Conservation (phyloP, 805 yeast species). For the Wickerhamomyces rabaulensis region DNA sequence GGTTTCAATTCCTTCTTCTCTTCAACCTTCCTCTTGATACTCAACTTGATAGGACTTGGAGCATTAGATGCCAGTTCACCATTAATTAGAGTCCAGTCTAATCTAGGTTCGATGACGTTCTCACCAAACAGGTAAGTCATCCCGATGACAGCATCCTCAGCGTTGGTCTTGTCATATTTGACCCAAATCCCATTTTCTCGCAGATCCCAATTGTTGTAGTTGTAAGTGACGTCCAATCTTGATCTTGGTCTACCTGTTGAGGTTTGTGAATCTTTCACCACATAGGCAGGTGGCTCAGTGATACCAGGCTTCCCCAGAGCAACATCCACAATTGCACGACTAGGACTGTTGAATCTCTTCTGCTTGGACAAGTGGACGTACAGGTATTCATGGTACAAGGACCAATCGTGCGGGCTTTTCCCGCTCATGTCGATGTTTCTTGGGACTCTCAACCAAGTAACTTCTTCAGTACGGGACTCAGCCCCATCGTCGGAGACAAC, state of each 20-base stretch:
- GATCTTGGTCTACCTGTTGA: conserved; percentile 23
- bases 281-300: conserved; percentile 33
- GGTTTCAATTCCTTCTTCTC: neutral
- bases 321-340: conserved; percentile 38
- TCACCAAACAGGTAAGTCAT: conserved; percentile 49
- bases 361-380: conserved; percentile 21
- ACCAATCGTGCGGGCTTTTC: conserved; percentile 9
- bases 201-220: conserved; percentile 35
- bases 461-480: conserved; percentile 2
- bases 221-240: conserved; percentile 17
- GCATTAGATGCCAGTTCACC: conserved; percentile 8
- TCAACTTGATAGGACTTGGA: neutral
- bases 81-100: conserved; percentile 41
- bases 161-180: conserved; percentile 35
- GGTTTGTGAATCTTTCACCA: conserved; percentile 29
- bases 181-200: conserved; percentile 53
- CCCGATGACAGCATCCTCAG: conserved; percentile 35
- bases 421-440: conserved; percentile 22
- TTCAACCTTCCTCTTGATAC: neutral
- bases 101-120: conserved; percentile 55
- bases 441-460: conserved; percentile 22
- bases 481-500: conserved; percentile 1
- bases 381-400: conserved; percentile 21
- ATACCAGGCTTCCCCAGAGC: conserved; percentile 32
- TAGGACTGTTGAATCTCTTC: conserved; percentile 6